Conservation (phyloP, 83 land plant species). For the Picea abies region DNA sequence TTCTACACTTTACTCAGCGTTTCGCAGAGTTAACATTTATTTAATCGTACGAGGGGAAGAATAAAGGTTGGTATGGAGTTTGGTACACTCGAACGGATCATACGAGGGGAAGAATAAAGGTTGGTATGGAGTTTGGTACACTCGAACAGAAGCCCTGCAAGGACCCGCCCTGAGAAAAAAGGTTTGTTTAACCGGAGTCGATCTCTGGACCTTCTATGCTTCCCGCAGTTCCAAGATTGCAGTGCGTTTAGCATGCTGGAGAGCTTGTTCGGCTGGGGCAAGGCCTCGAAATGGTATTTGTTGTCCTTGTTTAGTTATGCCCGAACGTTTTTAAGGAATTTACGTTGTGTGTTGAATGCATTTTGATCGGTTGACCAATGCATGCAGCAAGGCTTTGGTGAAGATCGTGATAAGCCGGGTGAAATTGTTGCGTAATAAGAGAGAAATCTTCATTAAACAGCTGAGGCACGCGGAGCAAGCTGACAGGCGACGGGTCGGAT, state of each 20-base stretch:
- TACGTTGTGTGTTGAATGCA: too few species aligned
- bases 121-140: not conserved
- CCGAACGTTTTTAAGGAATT: not conserved
- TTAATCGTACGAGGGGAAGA: not conserved
- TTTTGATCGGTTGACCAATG: not conserved
- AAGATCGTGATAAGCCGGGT: slow-evolving; percentile 22
- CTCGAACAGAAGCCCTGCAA: not conserved
- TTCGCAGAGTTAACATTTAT: not conserved
- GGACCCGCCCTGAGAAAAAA: not conserved
- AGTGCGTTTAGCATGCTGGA: slow-evolving; percentile 6
- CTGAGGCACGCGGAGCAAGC: not conserved
- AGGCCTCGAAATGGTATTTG: slow-evolving; percentile 32
- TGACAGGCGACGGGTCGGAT: too few species aligned
- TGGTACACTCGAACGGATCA: too few species aligned
- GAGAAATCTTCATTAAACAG: slow-evolving; percentile 19
- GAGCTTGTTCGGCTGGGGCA: slow-evolving; percentile 31
- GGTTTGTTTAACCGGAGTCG: not conserved
- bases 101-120: not conserved
- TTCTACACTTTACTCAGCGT: not conserved
- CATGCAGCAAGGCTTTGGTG: slow-evolving; percentile 33
- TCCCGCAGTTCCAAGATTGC: too few species aligned
- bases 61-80: not conserved
- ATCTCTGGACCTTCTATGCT: not conserved
- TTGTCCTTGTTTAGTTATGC: not conserved
- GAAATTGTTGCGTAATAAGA: slow-evolving; percentile 31